Evolutionary conservation across 2,329 filamentous ascomycete genomes (phyloP).

Genomic region (Elsinoe fawcettii): DNA sequence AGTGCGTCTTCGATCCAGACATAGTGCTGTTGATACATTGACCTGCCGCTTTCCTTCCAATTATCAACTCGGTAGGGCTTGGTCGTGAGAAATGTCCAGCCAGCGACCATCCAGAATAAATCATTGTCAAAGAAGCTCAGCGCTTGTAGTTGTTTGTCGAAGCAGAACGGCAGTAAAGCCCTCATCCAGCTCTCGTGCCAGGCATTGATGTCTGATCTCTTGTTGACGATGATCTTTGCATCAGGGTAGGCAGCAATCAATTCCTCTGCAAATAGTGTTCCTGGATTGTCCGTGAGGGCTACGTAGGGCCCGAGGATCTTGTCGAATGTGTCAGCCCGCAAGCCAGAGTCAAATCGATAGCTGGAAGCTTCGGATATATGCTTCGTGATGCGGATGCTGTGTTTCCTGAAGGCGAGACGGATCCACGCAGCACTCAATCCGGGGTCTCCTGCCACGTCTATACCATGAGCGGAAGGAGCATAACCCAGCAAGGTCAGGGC

Average conservation of each 20-base stretch:
- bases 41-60: background rate
- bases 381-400: too few relatives aligned
- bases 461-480: background rate
- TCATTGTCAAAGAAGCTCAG: background rate
- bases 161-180: background rate
- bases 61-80: background rate
- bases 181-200: constrained; percentile 3
- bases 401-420: background rate
- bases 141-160: background rate
- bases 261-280: constrained; percentile 18
- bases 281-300: constrained; percentile 18
- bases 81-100: background rate
- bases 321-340: constrained; percentile 17
- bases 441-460: background rate
- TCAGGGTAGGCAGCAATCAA: constrained; percentile 20
- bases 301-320: constrained; percentile 16
- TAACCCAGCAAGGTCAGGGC: background rate
- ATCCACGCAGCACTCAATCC: background rate
- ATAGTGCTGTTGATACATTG: background rate
- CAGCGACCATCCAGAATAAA: constrained; percentile 3
- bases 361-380: too few relatives aligned
- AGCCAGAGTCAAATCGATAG: background rate
- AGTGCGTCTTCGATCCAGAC: background rate
- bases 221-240: constrained; percentile 21
- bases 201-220: constrained; percentile 15